Conservation (phyloP, 345 rosid genomes). For the Salix exigua region DNA sequence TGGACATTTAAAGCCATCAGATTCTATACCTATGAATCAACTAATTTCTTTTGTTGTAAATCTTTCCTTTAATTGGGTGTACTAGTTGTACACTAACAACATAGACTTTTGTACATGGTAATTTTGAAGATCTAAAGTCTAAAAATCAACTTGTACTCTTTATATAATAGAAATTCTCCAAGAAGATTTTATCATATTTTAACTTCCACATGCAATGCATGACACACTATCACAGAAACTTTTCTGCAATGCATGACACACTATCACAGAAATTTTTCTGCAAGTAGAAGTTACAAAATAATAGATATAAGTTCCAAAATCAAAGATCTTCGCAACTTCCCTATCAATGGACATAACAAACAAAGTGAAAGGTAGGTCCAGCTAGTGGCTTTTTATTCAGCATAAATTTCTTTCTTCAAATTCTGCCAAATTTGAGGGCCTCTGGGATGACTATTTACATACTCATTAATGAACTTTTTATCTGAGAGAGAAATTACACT, state of each 20-base stretch:
- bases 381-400: not conserved
- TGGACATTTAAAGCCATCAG: no score
- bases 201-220: not conserved
- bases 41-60: no score
- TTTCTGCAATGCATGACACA: not conserved
- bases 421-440: constrained; percentile 61
- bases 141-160: not conserved
- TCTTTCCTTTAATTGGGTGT: not conserved
- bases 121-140: not conserved
- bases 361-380: not conserved
- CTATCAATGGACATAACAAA: not conserved
- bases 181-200: not conserved
- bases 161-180: no score
- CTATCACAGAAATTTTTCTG: not conserved
- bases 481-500: constrained; percentile 47
- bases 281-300: not conserved
- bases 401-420: constrained; percentile 41
- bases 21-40: no score
- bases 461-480: constrained; percentile 28
- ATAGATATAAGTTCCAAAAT: not conserved
- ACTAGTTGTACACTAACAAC: not conserved
- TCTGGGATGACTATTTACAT: constrained; percentile 49
- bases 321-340: not conserved
- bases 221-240: not conserved
- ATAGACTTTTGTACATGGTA: not conserved